Percentiles rank a stretch among this genome's conserved stretches.
Evolutionary conservation across 1,284 basidiomycete species (phyloP).

Genomic region (Blastosporella zonata): DNA sequence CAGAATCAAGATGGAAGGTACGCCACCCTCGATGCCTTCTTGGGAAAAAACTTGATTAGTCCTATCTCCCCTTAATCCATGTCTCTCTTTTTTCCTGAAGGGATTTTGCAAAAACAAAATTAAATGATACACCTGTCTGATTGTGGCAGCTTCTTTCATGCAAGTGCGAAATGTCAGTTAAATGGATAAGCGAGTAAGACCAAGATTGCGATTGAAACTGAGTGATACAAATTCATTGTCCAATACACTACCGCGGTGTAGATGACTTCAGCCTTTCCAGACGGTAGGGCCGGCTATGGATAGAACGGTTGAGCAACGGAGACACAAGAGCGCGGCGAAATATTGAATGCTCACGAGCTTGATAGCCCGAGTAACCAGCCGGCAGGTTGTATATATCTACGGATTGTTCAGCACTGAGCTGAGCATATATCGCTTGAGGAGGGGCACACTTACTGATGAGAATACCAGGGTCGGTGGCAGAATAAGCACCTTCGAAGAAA

Average conservation of each 20-base stretch:
- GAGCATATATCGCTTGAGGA: background rate
- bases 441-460: slow-evolving; percentile 25
- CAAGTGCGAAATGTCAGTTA: too few species aligned
- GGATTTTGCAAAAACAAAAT: too few species aligned
- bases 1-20: too few species aligned
- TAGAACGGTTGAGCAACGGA: background rate
- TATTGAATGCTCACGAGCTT: slow-evolving; percentile 25
- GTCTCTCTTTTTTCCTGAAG: too few species aligned
- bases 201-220: background rate
- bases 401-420: background rate
- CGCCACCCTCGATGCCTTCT: too few species aligned
- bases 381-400: slow-evolving; percentile 34
- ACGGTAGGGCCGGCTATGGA: slow-evolving; percentile 23
- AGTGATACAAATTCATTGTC: background rate
- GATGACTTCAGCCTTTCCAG: slow-evolving; percentile 20
- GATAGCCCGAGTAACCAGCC: slow-evolving; percentile 28
- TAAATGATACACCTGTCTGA: too few species aligned
- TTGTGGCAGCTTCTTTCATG: too few species aligned
- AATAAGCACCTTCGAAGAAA: slow-evolving; percentile 21
- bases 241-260: background rate
- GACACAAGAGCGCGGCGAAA: background rate
- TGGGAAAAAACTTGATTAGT: too few species aligned
- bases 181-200: too few species aligned
- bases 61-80: too few species aligned
- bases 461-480: slow-evolving; percentile 32